Percentiles rank a stretch among this genome's conserved stretches.
Evolutionary conservation across 176 grass and related monocot genomes (phyloP).

Genomic region (Olyra latifolia): DNA sequence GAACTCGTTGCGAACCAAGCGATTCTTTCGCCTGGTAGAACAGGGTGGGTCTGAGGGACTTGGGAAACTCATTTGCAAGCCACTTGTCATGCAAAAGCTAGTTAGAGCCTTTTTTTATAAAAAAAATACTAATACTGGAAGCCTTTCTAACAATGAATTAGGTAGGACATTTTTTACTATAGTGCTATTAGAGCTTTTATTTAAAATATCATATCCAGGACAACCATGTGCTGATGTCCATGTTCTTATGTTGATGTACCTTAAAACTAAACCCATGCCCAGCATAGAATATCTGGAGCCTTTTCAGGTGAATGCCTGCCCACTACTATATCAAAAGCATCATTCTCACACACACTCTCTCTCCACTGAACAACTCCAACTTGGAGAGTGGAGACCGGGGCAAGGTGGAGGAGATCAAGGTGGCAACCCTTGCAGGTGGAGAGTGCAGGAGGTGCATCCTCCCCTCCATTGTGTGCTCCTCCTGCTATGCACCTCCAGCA

Average conservation of each 20-base stretch:
- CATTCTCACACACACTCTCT: background rate
- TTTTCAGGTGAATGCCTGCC: slow-evolving; percentile 2
- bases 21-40: no score
- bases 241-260: no score
- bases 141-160: background rate
- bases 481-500: slow-evolving; percentile 10
- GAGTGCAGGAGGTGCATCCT: slow-evolving; percentile 1
- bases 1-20: no score
- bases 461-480: background rate
- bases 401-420: background rate
- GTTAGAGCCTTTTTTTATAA: background rate
- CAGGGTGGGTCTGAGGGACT: no score
- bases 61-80: no score
- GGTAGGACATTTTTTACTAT: background rate
- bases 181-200: background rate
- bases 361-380: background rate
- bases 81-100: no score
- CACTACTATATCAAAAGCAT: background rate
- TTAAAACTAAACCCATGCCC: background rate
- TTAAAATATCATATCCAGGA: background rate
- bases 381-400: background rate
- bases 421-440: background rate
- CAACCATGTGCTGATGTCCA: background rate
- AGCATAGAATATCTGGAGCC: slow-evolving; percentile 8
- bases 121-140: background rate